phyloP scores from a whole-genome alignment of 352 stramenopile genomes.

The Pythium rishiriense region DNA sequence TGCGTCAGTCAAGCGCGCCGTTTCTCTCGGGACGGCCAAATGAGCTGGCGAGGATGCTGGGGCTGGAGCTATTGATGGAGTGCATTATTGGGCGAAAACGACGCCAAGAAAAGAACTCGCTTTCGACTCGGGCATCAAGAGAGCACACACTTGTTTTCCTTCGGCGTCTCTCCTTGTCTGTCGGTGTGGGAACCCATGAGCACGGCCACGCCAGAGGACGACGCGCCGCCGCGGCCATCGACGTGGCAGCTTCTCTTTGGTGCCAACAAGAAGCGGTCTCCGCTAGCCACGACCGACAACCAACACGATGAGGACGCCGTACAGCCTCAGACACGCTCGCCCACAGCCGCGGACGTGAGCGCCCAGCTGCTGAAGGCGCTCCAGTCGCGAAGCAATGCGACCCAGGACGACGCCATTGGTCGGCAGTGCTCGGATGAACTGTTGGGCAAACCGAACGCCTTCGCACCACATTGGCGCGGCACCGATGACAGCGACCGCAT shows the following conservation, averaged over 20 bases:
- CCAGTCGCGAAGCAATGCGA: not conserved
- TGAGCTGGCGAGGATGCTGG: too few relatives aligned
- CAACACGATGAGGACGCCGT: not conserved
- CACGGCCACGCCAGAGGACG: not conserved
- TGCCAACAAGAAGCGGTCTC: conserved; percentile 25
- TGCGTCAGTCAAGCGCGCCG: not conserved
- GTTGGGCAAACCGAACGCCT: conserved; percentile 60
- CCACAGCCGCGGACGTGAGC: conserved; percentile 26
- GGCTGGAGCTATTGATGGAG: not conserved
- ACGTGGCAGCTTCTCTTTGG: conserved; percentile 66
- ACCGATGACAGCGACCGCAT: not conserved
- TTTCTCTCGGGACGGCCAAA: too few relatives aligned
- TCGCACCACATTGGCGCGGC: conserved; percentile 29
- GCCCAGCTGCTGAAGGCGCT: conserved; percentile 44
- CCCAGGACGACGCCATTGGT: conserved; percentile 25
- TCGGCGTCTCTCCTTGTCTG: too few relatives aligned
- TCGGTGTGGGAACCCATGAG: not conserved
- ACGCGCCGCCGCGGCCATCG: conserved; percentile 33
- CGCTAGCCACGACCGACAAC: not conserved
- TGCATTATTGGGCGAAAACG: not conserved
- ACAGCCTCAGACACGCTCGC: not conserved
- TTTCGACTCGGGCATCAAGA: not conserved
- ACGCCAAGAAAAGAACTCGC: not conserved
- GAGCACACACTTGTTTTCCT: too few relatives aligned
- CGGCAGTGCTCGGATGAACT: conserved; percentile 51